Conservation (phyloP, 2,329 filamentous ascomycete genomes). For the Trichoderma sp. region DNA sequence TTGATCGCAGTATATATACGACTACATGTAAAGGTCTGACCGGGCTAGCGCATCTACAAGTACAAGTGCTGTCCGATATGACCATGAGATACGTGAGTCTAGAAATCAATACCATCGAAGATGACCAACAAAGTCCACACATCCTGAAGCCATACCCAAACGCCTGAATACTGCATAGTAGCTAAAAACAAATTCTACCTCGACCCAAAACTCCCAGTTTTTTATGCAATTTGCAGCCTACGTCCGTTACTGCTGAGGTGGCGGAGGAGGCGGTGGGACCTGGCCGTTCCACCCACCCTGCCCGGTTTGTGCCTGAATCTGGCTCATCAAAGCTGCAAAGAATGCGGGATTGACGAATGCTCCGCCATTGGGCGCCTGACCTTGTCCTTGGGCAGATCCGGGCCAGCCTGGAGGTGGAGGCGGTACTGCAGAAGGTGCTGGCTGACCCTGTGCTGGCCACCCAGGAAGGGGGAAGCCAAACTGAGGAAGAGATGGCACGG, state of each 20-base stretch:
- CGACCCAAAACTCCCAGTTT: background rate
- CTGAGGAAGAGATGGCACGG: conserved; percentile 31
- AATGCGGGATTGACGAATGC: conserved; percentile 61
- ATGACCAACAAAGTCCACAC: background rate
- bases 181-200: background rate
- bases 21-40: background rate
- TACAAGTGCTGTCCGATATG: background rate
- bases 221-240: background rate
- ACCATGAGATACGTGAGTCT: background rate
- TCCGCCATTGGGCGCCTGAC: conserved; percentile 37
- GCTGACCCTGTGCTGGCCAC: conserved; percentile 36
- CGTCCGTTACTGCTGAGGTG: background rate
- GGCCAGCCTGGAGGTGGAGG: conserved; percentile 42
- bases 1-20: background rate
- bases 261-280: conserved; percentile 16
- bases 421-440: conserved; percentile 31
- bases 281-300: conserved; percentile 19
- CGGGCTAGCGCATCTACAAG: background rate
- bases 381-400: conserved; percentile 36
- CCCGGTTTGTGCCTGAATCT: conserved; percentile 40
- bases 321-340: conserved; percentile 51
- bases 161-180: background rate
- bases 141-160: background rate
- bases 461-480: conserved; percentile 48
- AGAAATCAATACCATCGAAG: background rate